phyloP scores from a whole-genome alignment of 108 stramenopile genomes.

The Skeletonema costatum region DNA sequence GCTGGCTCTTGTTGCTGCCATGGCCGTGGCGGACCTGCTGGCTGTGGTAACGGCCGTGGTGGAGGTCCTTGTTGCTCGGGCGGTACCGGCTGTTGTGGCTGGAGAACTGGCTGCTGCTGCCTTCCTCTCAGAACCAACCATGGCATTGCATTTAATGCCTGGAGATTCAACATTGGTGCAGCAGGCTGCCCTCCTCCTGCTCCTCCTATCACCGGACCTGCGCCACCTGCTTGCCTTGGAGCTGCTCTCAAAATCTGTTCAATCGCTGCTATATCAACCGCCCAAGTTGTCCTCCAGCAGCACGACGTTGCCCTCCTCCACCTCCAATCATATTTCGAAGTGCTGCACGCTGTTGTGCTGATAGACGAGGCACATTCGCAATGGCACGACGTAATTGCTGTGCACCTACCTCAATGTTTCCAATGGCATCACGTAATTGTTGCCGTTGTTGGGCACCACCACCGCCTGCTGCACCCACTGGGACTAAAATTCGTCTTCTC shows the following conservation, averaged over 20 bases:
- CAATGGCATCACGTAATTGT: background rate
- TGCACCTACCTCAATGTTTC: background rate
- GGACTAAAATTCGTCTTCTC: background rate
- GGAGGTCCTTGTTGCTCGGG: background rate
- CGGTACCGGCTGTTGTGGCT: background rate
- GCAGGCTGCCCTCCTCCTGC: background rate
- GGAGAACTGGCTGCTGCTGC: background rate
- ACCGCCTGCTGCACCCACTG: background rate
- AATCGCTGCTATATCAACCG: background rate
- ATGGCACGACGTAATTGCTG: background rate
- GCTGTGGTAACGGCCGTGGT: background rate
- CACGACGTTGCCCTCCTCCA: background rate
- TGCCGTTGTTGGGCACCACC: background rate
- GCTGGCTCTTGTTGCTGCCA: conserved; percentile 3
- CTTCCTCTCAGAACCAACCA: background rate
- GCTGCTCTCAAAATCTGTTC: background rate
- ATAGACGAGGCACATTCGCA: background rate
- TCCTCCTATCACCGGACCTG: background rate
- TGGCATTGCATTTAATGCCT: background rate
- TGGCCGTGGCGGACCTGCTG: background rate
- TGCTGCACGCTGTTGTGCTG: background rate
- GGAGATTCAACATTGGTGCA: background rate
- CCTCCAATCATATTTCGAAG: background rate
- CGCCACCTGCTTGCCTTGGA: background rate
- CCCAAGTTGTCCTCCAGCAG: background rate